Conservation (phyloP, 202 grass and related monocot genomes). For the Alloteropsis angusta region DNA sequence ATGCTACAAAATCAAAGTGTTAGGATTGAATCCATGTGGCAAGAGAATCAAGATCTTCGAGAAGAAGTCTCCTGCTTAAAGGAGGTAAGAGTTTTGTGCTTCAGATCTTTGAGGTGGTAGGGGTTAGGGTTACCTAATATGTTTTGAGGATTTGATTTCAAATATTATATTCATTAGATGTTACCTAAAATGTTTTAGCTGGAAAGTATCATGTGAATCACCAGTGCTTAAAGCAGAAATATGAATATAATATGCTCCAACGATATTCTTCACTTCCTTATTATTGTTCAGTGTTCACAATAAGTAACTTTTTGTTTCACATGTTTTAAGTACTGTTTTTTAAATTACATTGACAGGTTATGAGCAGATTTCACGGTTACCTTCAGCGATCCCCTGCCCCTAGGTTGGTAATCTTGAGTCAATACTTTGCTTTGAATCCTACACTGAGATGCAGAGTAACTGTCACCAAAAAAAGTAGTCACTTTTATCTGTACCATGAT, state of each 20-base stretch:
- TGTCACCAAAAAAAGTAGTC: neutral
- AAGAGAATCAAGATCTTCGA: neutral
- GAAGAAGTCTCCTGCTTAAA: neutral
- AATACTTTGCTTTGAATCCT: neutral
- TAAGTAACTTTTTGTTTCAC: neutral
- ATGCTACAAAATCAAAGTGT: neutral
- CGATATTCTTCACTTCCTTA: no score
- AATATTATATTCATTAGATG: neutral
- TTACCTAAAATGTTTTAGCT: no score
- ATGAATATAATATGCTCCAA: no score
- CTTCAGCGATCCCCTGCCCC: neutral
- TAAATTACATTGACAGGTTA: neutral
- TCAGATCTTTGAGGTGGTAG: neutral
- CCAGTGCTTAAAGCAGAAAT: no score
- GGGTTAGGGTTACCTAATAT: neutral
- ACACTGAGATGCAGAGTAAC: neutral
- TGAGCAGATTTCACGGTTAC: neutral
- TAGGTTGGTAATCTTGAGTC: no score
- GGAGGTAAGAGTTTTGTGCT: neutral
- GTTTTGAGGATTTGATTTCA: neutral
- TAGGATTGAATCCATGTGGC: neutral
- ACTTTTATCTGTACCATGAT: no score
- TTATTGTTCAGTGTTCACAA: no score
- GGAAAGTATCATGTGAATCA: no score
- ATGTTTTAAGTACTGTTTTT: neutral